A percentile compares a stretch with the other conserved stretches of the same genome.
These are phyloP conservation scores for Quercus lobata DNA, from an alignment of 331 rosid genomes.

Conservation along the genomic window DNA sequence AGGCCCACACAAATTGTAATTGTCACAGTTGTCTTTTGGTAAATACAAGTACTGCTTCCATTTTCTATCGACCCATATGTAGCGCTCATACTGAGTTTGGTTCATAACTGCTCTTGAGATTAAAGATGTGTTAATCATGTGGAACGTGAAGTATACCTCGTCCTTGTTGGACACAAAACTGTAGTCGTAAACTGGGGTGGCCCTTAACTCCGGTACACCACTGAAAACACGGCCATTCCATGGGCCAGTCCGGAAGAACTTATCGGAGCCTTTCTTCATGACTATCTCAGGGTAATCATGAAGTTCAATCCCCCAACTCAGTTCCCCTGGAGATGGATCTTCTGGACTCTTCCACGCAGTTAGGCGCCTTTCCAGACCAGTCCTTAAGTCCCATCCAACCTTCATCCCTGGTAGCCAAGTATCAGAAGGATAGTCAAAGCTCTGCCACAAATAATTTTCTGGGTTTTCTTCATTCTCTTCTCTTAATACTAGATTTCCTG, in stretches of 20 bases:
- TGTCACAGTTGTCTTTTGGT: slow-evolving; percentile 51
- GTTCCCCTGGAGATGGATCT: slow-evolving; percentile 30
- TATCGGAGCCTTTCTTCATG: slow-evolving; percentile 11
- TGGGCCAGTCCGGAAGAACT: slow-evolving; percentile 22
- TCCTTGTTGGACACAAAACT: slow-evolving; percentile 27
- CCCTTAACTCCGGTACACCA: slow-evolving; percentile 14
- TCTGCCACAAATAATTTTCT: slow-evolving; percentile 35
- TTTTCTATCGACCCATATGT: slow-evolving; percentile 30
- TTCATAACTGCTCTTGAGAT: slow-evolving; percentile 20
- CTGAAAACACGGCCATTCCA: slow-evolving; percentile 31
- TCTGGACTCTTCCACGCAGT: slow-evolving; percentile 29
- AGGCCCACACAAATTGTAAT: slow-evolving; percentile 44
- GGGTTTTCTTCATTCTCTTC: slow-evolving; percentile 16
- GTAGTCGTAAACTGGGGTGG: background rate
- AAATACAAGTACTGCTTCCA: slow-evolving; percentile 39
- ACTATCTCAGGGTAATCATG: slow-evolving; percentile 12
- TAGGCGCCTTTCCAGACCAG: slow-evolving; percentile 6
- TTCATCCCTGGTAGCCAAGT: slow-evolving; percentile 34
- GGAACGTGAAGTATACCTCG: slow-evolving; percentile 22
- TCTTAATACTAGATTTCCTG: slow-evolving; percentile 39
- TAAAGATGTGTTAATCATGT: background rate
- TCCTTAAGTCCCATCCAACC: slow-evolving; percentile 29
- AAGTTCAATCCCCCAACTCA: slow-evolving; percentile 10
- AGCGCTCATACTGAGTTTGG: slow-evolving; percentile 24
- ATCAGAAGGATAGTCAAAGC: slow-evolving; percentile 33